Percentiles rank a stretch among this genome's conserved stretches.
These are phyloP conservation scores for Solanum microdontum DNA, from an alignment of 257 asterid genomes.

Conservation along the genomic window DNA sequence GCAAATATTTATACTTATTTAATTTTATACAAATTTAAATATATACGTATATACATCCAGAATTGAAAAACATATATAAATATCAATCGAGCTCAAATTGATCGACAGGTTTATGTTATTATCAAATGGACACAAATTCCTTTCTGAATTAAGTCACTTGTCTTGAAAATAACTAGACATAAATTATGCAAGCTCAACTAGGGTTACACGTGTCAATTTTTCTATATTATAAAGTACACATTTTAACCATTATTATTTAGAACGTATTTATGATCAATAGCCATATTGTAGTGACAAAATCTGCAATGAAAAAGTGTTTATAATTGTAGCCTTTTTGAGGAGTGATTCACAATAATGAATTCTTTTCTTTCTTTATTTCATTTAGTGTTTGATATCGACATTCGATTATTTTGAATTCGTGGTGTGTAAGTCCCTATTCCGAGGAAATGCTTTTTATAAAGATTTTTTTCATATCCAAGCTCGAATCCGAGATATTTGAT, in stretches of 20 bases:
- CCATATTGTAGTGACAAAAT: background rate
- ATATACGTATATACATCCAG: accelerated
- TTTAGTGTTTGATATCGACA: too few species aligned
- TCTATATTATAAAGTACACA: background rate
- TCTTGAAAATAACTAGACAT: background rate
- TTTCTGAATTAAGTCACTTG: background rate
- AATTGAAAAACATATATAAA: too few species aligned
- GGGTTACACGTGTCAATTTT: background rate
- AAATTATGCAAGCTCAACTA: background rate
- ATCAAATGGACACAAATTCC: background rate
- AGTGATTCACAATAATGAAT: background rate
- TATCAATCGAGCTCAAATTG: background rate
- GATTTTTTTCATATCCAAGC: too few species aligned
- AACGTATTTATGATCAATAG: background rate
- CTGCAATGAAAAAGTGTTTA: background rate
- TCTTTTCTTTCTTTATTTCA: too few species aligned
- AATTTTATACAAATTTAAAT: too few species aligned
- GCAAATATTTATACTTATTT: too few species aligned
- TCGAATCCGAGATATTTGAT: too few species aligned
- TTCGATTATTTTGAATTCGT: too few species aligned
- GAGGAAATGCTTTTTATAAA: too few species aligned
- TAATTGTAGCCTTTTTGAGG: background rate
- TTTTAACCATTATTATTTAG: background rate
- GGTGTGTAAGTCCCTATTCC: too few species aligned
- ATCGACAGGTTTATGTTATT: background rate